phyloP scores from a whole-genome alignment of 371 early-diverging fungal species.

The Syncephalastrum racemosum region DNA sequence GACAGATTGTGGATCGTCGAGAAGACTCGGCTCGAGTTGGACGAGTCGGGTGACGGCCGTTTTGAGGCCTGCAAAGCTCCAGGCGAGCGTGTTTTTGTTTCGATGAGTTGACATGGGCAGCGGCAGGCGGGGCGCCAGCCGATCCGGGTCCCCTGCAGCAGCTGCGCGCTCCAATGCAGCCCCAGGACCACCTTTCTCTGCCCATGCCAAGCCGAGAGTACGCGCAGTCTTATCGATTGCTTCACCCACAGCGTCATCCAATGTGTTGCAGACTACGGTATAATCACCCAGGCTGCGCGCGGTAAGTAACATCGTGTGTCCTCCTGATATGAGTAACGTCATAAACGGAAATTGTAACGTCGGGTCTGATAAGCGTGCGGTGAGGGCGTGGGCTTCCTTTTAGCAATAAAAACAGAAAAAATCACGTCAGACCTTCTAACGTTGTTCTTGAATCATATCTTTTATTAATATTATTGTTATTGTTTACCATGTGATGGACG shows the following conservation, averaged over 20 bases:
- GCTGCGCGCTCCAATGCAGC: conserved; percentile 76
- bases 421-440: conserved; percentile 1
- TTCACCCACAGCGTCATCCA: conserved; percentile 83
- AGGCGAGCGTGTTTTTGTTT: conserved; percentile 55
- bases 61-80: conserved; percentile 83
- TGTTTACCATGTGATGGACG: conserved; percentile 82
- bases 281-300: conserved; percentile 68
- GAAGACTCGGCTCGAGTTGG: conserved; percentile 33
- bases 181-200: conserved; percentile 74
- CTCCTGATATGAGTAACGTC: conserved; percentile 78
- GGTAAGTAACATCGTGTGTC: conserved; percentile 74
- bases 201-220: conserved; percentile 67
- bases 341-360: conserved; percentile 71
- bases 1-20: conserved; percentile 33
- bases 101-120: conserved; percentile 63
- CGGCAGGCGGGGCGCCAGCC: conserved; percentile 54
- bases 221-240: conserved; percentile 83
- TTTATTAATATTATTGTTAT: not conserved
- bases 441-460: not conserved
- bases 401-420: not conserved
- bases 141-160: conserved; percentile 46
- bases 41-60: conserved; percentile 57
- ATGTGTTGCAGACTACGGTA: conserved; percentile 65
- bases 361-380: conserved; percentile 55
- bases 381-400: conserved; percentile 75